Conservation (phyloP, 208 protist species). For the Crithidia bombi region DNA sequence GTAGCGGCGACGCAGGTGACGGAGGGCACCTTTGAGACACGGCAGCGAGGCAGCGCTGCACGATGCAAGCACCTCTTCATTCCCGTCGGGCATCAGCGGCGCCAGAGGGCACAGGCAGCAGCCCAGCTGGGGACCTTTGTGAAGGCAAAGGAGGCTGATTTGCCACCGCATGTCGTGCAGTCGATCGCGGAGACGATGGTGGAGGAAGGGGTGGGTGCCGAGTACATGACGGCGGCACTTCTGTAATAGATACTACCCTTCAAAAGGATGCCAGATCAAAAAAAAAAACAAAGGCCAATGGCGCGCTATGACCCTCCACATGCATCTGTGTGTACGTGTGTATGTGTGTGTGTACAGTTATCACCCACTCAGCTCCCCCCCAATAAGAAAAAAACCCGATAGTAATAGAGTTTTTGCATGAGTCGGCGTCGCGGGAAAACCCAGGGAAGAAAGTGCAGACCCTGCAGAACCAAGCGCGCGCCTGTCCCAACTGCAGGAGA, state of each 20-base stretch:
- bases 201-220: constrained; percentile 49
- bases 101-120: constrained; percentile 39
- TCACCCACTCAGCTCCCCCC: too few relatives aligned
- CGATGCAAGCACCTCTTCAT: constrained; percentile 55
- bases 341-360: too few relatives aligned
- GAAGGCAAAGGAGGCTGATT: constrained; percentile 20
- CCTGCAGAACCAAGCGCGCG: too few relatives aligned
- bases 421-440: too few relatives aligned
- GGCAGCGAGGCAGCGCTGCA: constrained; percentile 30
- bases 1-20: constrained; percentile 12
- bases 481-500: too few relatives aligned
- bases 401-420: too few relatives aligned
- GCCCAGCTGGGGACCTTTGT: constrained; percentile 41
- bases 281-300: neutral
- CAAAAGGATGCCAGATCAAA: too few relatives aligned
- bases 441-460: too few relatives aligned
- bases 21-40: constrained; percentile 39
- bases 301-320: neutral
- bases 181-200: constrained; percentile 53
- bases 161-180: constrained; percentile 39
- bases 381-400: too few relatives aligned
- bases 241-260: constrained; percentile 17
- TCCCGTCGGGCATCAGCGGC: constrained; percentile 43
- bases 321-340: neutral
- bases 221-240: constrained; percentile 65